These are phyloP conservation scores for Penicillium brevicompactum DNA, from an alignment of 2,329 filamentous ascomycete species.

Conservation along the genomic window DNA sequence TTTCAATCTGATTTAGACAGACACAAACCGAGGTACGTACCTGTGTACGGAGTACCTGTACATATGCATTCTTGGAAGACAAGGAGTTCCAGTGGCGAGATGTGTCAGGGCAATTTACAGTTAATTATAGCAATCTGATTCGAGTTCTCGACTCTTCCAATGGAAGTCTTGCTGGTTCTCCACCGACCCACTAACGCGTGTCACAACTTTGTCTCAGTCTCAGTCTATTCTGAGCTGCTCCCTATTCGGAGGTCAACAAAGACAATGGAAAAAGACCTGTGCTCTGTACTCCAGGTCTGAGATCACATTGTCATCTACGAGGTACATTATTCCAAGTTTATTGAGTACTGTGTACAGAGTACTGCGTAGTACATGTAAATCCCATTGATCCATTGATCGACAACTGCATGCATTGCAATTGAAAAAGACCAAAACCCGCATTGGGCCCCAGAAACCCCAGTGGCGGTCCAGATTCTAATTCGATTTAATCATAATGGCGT, in stretches of 20 bases:
- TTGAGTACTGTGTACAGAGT: no score
- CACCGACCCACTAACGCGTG: slow-evolving; percentile 39
- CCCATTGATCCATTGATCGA: slow-evolving; percentile 24
- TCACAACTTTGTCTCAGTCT: slow-evolving; percentile 20
- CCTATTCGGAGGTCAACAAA: no score
- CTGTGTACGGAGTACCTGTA: no score
- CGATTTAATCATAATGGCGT: slow-evolving; percentile 13
- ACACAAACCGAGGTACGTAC: no score
- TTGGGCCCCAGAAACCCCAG: slow-evolving; percentile 18
- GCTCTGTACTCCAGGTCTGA: no score
- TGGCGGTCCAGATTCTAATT: slow-evolving; percentile 11
- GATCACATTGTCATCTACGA: neutral
- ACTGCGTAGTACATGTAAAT: neutral
- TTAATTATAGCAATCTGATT: slow-evolving; percentile 22
- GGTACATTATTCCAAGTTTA: no score
- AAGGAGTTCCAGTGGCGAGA: slow-evolving; percentile 7
- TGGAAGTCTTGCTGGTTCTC: slow-evolving; percentile 13
- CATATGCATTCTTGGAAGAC: no score
- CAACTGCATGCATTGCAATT: slow-evolving; percentile 21
- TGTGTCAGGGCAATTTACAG: slow-evolving; percentile 2
- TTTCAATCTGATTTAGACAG: no score
- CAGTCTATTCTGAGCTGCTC: neutral
- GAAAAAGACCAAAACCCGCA: slow-evolving; percentile 15
- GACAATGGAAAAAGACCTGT: no score
- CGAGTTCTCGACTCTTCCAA: slow-evolving; percentile 19